Evolutionary conservation across 371 early-diverging fungal genomes (phyloP).

Genomic region (Haplosporangium sp.): DNA sequence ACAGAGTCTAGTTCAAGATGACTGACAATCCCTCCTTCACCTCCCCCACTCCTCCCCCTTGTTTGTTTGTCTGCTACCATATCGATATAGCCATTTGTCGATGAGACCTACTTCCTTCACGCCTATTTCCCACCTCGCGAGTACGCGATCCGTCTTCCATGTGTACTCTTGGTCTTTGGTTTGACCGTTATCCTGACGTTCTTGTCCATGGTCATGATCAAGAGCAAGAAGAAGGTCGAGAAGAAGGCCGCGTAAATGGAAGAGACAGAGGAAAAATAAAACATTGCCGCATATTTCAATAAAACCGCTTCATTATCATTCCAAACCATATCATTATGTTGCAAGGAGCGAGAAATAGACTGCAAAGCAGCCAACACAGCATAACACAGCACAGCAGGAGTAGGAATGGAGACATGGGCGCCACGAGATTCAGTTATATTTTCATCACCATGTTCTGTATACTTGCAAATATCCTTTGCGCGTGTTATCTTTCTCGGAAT

Average conservation of each 20-base stretch:
- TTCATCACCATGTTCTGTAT: conserved; percentile 4
- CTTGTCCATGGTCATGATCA: conserved; percentile 86
- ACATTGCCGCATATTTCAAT: neutral
- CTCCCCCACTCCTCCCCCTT: neutral
- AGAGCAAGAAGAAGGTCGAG: conserved; percentile 76
- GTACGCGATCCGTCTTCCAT: conserved; percentile 89
- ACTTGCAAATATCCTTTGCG: conserved; percentile 2
- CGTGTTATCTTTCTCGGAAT: neutral
- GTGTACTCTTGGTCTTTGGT: conserved; percentile 83
- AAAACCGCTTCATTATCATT: no score
- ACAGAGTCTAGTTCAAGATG: no score
- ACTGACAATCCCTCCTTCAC: neutral
- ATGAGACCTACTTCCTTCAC: conserved; percentile 82
- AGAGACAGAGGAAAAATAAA: neutral
- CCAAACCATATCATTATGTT: neutral
- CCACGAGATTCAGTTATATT: no score
- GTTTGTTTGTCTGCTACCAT: neutral
- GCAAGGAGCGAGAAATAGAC: no score
- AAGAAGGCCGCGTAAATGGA: conserved; percentile 51
- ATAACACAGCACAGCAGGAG: no score
- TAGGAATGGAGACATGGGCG: no score
- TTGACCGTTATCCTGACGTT: conserved; percentile 82
- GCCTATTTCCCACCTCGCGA: conserved; percentile 84
- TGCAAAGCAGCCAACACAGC: no score
- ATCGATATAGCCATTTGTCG: conserved; percentile 86